Base-by-base conservation (phyloP, 2,329 filamentous ascomycete genomes). In the Claviceps cyperi region DNA sequence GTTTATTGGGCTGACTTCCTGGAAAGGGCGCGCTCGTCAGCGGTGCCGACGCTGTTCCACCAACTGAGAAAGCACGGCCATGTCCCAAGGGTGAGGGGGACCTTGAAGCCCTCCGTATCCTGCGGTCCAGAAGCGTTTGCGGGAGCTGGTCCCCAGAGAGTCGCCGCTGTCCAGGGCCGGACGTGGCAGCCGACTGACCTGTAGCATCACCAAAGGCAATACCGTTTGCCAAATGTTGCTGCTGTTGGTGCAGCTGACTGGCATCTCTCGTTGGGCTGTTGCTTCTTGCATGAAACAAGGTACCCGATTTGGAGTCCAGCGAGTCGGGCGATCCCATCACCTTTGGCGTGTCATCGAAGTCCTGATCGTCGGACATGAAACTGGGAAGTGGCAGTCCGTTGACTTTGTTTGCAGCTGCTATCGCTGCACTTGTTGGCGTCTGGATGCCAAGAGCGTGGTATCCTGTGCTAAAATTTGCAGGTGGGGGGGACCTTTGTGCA, bases 61-160 rank as follows among this genome's bases (percentile, higher is more conserved):
- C 69, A 0, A 64, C 57, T 0, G 73, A 71, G 35, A 69, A 67
- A 1, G 69, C 67, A 46, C 74, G 69, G 43, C 65, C 61, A 51
- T 77, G 75, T 3, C 75, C 72, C 2, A 76, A 62, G 0, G 77
- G 76, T 3, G 77, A 80, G 13, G 75, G 76, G 5, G 77, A 80
- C 14, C 75, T 69, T 2, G 76, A 78, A 2, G 70, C 70, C 38
- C 74, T 68, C 55, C 69, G 70, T 61, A 77, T 76, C 39, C 74
- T 65, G 22, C 72, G 67, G 49, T 78, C 75, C 6, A 78, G 64
- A 22, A 78, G 69, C 11, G 71, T 69, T 57, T 77, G 76, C 0
- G 75, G 73, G 4, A 73, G 62, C 53, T 77, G 73, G 43, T 78
- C 76, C 1, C 74, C 74, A 0, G 76, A 78, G 11, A 74, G 59